Percentiles rank a stretch among this genome's conserved stretches.
These are phyloP conservation scores for Yarrowia phangngaensis DNA, from an alignment of 805 yeast genomes.

Conservation along the genomic window DNA sequence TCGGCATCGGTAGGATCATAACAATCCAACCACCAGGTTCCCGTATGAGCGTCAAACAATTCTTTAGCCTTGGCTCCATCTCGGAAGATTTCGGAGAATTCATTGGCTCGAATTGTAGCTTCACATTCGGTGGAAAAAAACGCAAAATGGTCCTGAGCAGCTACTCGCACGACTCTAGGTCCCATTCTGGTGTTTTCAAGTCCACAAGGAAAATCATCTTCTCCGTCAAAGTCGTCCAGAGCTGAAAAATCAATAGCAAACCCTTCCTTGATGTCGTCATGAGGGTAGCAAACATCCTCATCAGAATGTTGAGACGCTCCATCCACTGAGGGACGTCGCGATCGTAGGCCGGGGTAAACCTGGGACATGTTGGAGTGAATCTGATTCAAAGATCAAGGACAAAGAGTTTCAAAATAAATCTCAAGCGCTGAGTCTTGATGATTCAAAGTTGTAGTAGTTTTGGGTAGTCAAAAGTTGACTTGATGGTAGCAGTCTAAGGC, in stretches of 20 bases:
- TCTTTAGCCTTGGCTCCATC: conserved; percentile 59
- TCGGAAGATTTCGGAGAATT: conserved; percentile 66
- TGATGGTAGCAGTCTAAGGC: too few species aligned
- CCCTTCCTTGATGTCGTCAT: conserved; percentile 26
- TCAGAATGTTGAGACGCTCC: conserved; percentile 24
- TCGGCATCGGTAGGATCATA: conserved; percentile 91
- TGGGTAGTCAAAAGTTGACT: too few species aligned
- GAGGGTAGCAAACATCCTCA: conserved; percentile 27
- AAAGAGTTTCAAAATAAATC: too few species aligned
- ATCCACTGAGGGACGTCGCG: conserved; percentile 26
- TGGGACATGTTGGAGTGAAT: conserved; percentile 8
- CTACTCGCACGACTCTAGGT: conserved; percentile 1
- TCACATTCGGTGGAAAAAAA: conserved; percentile 78
- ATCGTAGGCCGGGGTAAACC: conserved; percentile 11
- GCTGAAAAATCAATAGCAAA: conserved; percentile 18
- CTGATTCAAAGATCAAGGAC: too few species aligned
- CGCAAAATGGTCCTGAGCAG: conserved; percentile 72
- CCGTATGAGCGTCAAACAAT: conserved; percentile 66
- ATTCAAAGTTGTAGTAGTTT: too few species aligned
- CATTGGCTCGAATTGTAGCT: conserved; percentile 86
- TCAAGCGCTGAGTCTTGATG: too few species aligned
- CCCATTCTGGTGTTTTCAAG: not conserved
- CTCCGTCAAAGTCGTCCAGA: conserved; percentile 1
- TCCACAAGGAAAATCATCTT: conserved; percentile 9
- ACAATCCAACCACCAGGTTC: conserved; percentile 99